Evolutionary conservation across 768 basidiomycete species (phyloP).

Genomic region (Cystofilobasidium bisporidii): DNA sequence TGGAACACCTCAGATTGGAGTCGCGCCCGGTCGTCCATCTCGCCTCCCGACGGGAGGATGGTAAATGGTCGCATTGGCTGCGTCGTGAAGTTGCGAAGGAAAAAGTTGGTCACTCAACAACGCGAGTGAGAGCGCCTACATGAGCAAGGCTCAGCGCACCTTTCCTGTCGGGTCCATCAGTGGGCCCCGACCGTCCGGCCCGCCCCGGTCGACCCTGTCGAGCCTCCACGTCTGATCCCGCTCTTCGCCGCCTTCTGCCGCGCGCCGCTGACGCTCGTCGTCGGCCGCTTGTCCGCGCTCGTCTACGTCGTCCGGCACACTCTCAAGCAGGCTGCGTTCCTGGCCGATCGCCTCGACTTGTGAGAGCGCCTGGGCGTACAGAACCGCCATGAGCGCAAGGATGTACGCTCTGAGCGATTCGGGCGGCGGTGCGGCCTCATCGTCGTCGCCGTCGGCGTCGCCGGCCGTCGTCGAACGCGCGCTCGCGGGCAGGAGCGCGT

Average conservation of each 20-base stretch:
- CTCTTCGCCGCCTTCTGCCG: conserved; percentile 44
- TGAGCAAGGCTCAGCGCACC: conserved; percentile 43
- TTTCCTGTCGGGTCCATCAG: conserved; percentile 67
- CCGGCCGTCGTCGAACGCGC: background rate
- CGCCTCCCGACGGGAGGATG: conserved; percentile 63
- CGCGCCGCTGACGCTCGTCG: conserved; percentile 19
- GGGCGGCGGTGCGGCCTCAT: conserved; percentile 9
- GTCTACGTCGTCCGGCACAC: conserved; percentile 28
- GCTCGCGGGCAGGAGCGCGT: conserved; percentile 14
- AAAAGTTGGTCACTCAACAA: background rate
- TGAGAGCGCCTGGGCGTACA: conserved; percentile 58
- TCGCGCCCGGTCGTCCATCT: conserved; percentile 53
- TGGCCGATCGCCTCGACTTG: conserved; percentile 60
- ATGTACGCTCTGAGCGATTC: conserved; percentile 52
- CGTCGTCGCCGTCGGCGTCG: background rate
- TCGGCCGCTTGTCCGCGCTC: background rate
- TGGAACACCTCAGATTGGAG: conserved; percentile 75
- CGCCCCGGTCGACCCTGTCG: conserved; percentile 43
- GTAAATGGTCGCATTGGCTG: conserved; percentile 90
- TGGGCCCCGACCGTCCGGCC: conserved; percentile 49
- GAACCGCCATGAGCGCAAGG: conserved; percentile 61
- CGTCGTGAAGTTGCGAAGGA: too few species aligned
- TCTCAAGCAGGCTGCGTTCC: conserved; percentile 60
- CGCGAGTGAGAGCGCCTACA: conserved; percentile 24
- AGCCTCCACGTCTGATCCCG: conserved; percentile 29